Evolutionary conservation across 2,329 filamentous ascomycete species (phyloP), one percentile per base, ranked within the genome.

Genomic region (Akanthomyces lecanii): DNA sequence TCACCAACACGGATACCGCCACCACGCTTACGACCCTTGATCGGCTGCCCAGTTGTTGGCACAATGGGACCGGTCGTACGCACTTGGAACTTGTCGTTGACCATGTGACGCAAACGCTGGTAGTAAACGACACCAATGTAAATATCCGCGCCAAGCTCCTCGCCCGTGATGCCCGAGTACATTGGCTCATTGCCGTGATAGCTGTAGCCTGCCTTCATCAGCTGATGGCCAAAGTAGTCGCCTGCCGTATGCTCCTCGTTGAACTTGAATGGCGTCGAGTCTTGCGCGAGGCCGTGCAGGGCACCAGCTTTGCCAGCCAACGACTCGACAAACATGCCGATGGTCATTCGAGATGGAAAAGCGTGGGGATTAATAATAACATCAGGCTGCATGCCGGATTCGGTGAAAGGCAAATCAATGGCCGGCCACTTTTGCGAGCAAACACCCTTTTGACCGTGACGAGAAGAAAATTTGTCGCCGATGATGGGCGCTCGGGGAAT

Each of bases 321-420:
- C 5, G 93, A 97, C 80, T 99, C 95, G 72, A 99, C 87, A 77
- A 99, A 98, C 91, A 98, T 98, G 73, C 95, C 95, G 73, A 99
- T 99, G 23, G 95, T 99, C 95, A 99, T 99, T 77, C 95, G 93
- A 52, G 94, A 98, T 8, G 95, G 95, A 84, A 99, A 99, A 72
- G 95, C 95, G 83, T 99, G 95, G 47, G 95, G 95, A 79, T 99
- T 99, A 82, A 99, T 99, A 77, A 99, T 99, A 71, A 97, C 84
- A 76, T 99, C 95, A 11, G 95, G 95, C 72, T 97, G 93, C 65
- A 99, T 98, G 61, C 95, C 95, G 6, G 90, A 91, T 78, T 99
- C 95, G 3, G 91, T 92, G 78, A 98, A 99, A 4, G 95, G 95
- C 91, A 99, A 95, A 74, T 98, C 93, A 64, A 90, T 81, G 2